Evolutionary conservation across 768 basidiomycete genomes (phyloP), one percentile per base, ranked within the genome.

Genomic region (Tremella mesenterica): DNA sequence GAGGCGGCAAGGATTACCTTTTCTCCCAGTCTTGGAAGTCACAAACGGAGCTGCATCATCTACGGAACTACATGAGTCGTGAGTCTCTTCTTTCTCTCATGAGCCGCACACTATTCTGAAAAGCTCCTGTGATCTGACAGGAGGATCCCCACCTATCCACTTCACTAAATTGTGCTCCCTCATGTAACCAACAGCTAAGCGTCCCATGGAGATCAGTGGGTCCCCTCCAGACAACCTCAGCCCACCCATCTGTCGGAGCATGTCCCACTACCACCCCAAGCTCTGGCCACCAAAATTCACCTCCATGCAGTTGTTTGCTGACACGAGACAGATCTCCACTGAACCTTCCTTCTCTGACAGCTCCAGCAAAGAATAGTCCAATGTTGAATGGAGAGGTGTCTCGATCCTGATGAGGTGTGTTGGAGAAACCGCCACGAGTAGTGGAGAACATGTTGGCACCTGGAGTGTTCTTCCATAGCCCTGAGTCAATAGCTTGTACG

Each of bases 231-330:
- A 45, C n/a, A 5, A 45, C 20, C 20, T 45, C 44, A 16, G 25
- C 44, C 44, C 21, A 45, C 21, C 44, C 26, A n/a, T 45, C 28
- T 20, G 44, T 26, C 6, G 44, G 7, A 5, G 44, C 44, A 45
- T 45, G 44, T 21, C 44, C 44, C 8, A 45, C 44, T 5, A 45
- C 44, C 4, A 45, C n/a, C 8, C 44, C 44, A 7, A 23, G 44
- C 44, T 45, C 44, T 18, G 44, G 21, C 44, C 44, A 45, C 44
- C 44, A 45, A 26, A 45, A 45, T 26, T 45, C 44, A 18, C 44
- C 44, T 7, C 44, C 44, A 45, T 45, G 44, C n/a, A 45, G n/a
- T 6, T 16, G n/a, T 8, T 45, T 21, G 26, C 44, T 45, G 44
- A 45, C 44, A 4, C 44, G 8, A 28, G 18, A 16, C 4, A 45